These are phyloP conservation scores for Penicillium sp. DNA, from an alignment of 2,329 filamentous ascomycete genomes.

Conservation along the genomic window DNA sequence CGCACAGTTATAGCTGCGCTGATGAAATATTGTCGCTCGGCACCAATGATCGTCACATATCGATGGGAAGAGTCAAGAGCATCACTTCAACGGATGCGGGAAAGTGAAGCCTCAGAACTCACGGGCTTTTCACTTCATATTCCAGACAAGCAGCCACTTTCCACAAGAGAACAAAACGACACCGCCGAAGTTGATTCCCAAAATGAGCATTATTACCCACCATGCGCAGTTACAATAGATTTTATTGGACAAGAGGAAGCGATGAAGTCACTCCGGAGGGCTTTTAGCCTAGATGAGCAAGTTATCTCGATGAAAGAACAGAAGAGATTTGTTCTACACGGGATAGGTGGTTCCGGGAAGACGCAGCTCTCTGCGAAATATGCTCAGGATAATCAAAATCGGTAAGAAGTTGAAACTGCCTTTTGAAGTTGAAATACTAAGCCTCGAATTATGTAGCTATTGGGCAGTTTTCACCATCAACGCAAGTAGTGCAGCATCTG, in stretches of 20 bases:
- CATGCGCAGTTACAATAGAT: not conserved
- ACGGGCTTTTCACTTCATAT: not conserved
- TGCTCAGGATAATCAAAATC: slow-evolving; percentile 33
- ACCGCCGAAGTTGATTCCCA: not conserved
- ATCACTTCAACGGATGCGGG: not conserved
- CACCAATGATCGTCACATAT: not conserved
- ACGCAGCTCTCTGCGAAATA: slow-evolving; percentile 41
- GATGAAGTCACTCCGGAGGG: not conserved
- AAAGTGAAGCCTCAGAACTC: not conserved
- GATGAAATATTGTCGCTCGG: not conserved
- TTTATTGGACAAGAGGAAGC: not conserved
- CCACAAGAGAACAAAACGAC: not conserved
- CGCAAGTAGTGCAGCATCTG: slow-evolving; percentile 1
- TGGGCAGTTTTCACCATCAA: slow-evolving; percentile 9
- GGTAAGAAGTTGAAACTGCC: too few species aligned
- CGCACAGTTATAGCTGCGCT: not conserved
- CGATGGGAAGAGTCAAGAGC: not conserved
- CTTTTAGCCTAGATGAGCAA: not conserved
- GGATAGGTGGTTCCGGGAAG: slow-evolving; percentile 43
- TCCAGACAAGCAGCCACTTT: not conserved
- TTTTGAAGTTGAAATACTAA: too few species aligned
- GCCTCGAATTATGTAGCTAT: too few species aligned
- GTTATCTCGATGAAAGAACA: slow-evolving; percentile 12
- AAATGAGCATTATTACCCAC: not conserved
- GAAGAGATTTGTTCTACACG: slow-evolving; percentile 36